Percentiles rank a stretch among this genome's conserved stretches.
These are phyloP conservation scores for Alternaria sp. DNA, from an alignment of 2,329 filamentous ascomycete genomes.

Conservation along the genomic window DNA sequence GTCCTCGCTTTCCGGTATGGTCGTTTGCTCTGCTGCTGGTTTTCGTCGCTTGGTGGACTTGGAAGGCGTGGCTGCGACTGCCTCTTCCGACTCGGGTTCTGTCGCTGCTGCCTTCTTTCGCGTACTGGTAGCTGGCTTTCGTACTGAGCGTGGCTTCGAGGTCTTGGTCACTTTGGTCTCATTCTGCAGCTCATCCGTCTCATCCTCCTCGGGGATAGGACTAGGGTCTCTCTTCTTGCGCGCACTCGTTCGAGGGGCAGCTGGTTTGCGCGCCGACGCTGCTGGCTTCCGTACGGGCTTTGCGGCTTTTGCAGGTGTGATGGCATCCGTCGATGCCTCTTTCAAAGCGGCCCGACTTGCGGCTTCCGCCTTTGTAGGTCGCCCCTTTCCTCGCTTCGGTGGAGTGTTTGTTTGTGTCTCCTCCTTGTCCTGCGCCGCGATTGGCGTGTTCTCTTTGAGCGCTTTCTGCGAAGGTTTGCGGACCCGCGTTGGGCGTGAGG, in stretches of 20 bases:
- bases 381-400: constrained; percentile 26
- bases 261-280: constrained; percentile 21
- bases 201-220: constrained; percentile 10
- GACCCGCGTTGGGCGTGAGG: constrained; percentile 3
- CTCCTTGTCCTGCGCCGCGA: constrained; percentile 10
- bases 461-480: constrained; percentile 9
- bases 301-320: constrained; percentile 23
- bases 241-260: constrained; percentile 11
- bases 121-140: constrained; percentile 11
- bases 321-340: constrained; percentile 14
- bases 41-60: constrained; percentile 18
- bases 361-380: constrained; percentile 21
- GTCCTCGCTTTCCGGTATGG: constrained; percentile 30
- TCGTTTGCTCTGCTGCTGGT: constrained; percentile 4
- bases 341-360: constrained; percentile 20
- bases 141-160: constrained; percentile 13
- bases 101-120: constrained; percentile 5
- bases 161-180: constrained; percentile 4
- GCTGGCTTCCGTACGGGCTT: constrained; percentile 13
- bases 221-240: constrained; percentile 18
- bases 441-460: constrained; percentile 12
- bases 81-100: constrained; percentile 15
- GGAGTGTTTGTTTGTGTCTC: constrained; percentile 20
- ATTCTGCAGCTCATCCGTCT: constrained; percentile 5
- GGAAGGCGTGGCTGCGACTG: constrained; percentile 20